Base-by-base conservation (phyloP, 495 filamentous ascomycete species). In the Lineolata rhizophorae region DNA sequence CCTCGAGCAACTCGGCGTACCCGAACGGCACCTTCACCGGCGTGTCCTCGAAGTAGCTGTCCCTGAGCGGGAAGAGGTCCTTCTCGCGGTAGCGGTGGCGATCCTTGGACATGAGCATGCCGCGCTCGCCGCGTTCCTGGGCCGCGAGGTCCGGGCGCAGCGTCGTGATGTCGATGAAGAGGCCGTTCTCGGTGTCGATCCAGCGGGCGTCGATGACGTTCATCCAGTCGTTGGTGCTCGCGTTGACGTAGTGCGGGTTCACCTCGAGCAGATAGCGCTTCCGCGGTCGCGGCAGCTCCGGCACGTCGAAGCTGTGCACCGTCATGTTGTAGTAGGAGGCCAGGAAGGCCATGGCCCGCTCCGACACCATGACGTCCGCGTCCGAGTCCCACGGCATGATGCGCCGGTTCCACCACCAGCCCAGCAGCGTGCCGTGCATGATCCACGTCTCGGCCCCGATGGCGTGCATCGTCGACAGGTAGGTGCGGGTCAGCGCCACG, bases 41-140 rank as follows among this genome's bases (percentile, higher is more conserved):
- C 14, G 73, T 61, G 30, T 65, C 76, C 53, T 92, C 83, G 42
- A 84, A 92, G 37, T 62, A 55, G 35, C 72, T 80, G 29, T 75
- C 67, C 12, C 79, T 60, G 40, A 92, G 48, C 3, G 84, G 82
- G 50, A 71, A 92, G 20, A 94, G 65, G 40, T 90, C 70, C 20
- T 56, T 55, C 27, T 65, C 65, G 17, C 52, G 45, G 29, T 65
- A 71, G 15, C 51, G 50, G 41, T 73, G 68, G 6, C 43, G 44
- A 47, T 73, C 67, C 40, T 73, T 72, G 44, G 61, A 67, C 50
- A 58, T 62, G 43, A 70, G 42, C 5, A 50, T 48, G 18, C 54
- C 55, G 2, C 45, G 20, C n/a, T 47, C 29, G 6, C 60, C 61
- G 1, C 37, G 19, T 2, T 36, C 37, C 17, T 54, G 45, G 12